Base-by-base conservation (phyloP, 2,329 filamentous ascomycete species). In the Fusarium torulosum region DNA sequence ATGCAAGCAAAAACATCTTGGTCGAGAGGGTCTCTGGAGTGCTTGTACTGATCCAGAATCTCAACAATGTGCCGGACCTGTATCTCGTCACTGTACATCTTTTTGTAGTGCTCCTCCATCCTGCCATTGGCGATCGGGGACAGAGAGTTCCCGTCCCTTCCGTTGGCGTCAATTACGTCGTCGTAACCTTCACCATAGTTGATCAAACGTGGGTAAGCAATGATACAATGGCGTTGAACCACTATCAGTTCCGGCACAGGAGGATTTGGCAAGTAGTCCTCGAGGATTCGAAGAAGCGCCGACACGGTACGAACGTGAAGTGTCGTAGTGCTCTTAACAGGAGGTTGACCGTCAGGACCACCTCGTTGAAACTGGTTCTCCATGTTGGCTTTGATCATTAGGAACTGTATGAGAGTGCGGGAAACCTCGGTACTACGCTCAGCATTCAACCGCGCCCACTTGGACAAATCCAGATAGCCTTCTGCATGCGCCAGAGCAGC, bases 1-100 rank as follows among this genome's bases (percentile, higher is more conserved):
- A 99, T 99, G 81, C 95, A 97, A 15, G 95, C 92, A 76, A 99
- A 99, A 8, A 97, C 87, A 76, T 99, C 96, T 77, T 98, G 96
- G 63, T 97, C 93, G 17, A 90, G 82, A 3, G 93, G 86, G 62
- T 96, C 91, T 46, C 89, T 88, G 1, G 96, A 98, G 56, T 89
- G 89, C 77, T 99, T 98, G 81, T 97, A 97, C 56, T 88, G 86
- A 67, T 93, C 90, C 74, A 99, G 87, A 38, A 93, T 88, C 64
- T 92, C 90, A 51, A 99, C 91, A 67, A 99, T 92, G 54, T 93
- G 89, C 55, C 93, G 88, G 19, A 97, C 92, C 66, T 95, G 91
- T 20, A 94, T 89, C 70, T 97, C 93, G 69, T 93, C 91, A 69
- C 93, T 92, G 76, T 99, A 99, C 94, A 99, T 98, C 74, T 92